Conservation (phyloP, 257 asterid species). For the Solanum sitiens region DNA sequence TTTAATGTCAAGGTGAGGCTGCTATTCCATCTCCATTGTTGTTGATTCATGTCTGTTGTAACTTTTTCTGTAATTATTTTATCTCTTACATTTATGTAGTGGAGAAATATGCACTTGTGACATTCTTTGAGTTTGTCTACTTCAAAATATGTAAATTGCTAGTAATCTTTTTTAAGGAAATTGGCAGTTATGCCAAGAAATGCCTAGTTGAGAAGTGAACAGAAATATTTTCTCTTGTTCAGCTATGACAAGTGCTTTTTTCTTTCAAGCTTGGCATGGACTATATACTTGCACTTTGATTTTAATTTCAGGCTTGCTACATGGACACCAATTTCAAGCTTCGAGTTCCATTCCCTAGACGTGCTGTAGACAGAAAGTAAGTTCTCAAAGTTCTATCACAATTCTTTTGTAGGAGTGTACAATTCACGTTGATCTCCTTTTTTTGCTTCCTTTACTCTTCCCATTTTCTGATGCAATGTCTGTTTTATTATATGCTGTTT, state of each 20-base stretch:
- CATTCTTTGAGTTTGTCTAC: background rate
- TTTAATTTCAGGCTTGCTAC: slow-evolving; percentile 52
- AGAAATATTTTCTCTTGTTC: background rate
- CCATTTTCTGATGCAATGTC: background rate
- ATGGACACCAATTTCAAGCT: slow-evolving; percentile 70
- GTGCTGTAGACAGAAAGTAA: slow-evolving; percentile 82
- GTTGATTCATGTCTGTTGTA: background rate
- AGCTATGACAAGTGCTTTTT: background rate
- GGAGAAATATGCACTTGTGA: background rate
- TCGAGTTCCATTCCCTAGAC: slow-evolving; percentile 83
- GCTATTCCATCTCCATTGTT: background rate
- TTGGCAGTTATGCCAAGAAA: background rate
- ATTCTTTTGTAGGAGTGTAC: background rate
- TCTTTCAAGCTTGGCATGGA: background rate
- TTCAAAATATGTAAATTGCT: background rate
- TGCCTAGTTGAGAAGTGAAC: background rate
- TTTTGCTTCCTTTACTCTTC: background rate
- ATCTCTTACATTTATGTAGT: background rate
- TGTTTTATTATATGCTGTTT: background rate
- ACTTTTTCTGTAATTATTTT: background rate
- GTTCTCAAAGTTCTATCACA: slow-evolving; percentile 10
- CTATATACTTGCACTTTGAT: background rate
- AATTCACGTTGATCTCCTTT: background rate
- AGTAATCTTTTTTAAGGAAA: background rate
- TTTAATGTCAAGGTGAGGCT: slow-evolving; percentile 73